Conservation (phyloP, 1,284 basidiomycete species). For the Marasmius sp. region DNA sequence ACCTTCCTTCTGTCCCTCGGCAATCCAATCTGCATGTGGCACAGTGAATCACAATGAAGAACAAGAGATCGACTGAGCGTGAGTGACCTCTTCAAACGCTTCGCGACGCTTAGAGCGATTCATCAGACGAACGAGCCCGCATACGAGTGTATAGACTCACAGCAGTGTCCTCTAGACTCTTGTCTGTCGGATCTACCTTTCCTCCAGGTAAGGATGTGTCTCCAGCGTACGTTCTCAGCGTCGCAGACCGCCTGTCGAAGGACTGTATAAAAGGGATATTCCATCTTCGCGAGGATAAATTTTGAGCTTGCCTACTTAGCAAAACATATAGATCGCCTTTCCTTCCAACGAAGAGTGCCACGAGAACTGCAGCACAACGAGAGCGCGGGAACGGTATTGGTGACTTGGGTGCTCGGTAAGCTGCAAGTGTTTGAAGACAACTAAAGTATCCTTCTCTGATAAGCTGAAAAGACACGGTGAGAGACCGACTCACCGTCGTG, state of each 20-base stretch:
- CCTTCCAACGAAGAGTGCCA: conserved; percentile 80
- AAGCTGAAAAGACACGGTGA: not conserved
- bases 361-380: conserved; percentile 68
- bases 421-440: conserved; percentile 57
- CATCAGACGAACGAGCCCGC: not conserved
- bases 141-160: conserved; percentile 41
- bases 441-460: conserved; percentile 31
- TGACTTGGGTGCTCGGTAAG: conserved; percentile 49
- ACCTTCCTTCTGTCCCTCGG: conserved; percentile 67
- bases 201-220: conserved; percentile 87
- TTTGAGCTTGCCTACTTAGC: conserved; percentile 58
- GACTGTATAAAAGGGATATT: not conserved
- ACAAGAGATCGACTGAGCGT: not conserved
- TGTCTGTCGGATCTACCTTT: conserved; percentile 69
- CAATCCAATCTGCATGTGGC: conserved; percentile 67
- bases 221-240: conserved; percentile 73
- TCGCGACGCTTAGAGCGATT: conserved; percentile 56
- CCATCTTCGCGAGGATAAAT: not conserved
- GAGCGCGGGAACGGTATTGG: conserved; percentile 51
- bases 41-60: conserved; percentile 2
- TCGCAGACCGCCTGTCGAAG: conserved; percentile 60
- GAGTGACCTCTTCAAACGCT: conserved; percentile 66
- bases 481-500: not conserved
- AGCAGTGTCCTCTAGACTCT: conserved; percentile 74
- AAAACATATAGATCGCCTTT: conserved; percentile 81